Conservation (phyloP, 2,329 filamentous ascomycete species). For the Nannizziopsis barbatae region DNA sequence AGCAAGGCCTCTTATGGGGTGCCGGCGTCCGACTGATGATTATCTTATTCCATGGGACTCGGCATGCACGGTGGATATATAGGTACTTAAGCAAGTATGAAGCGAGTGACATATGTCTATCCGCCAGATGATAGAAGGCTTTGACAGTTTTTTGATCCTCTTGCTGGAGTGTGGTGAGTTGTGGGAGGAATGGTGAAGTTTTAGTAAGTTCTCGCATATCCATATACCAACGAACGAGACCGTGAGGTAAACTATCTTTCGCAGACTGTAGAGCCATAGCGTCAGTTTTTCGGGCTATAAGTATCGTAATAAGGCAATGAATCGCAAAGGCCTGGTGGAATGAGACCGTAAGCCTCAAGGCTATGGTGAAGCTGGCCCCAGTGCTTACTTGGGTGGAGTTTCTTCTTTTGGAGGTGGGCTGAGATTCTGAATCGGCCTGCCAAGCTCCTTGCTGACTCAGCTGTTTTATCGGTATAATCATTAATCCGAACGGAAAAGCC, state of each 20-base stretch:
- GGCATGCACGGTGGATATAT: slow-evolving; percentile 46
- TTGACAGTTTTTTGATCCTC: slow-evolving; percentile 42
- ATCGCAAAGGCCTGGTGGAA: too few relatives aligned
- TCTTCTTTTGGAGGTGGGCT: too few relatives aligned
- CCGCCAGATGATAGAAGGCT: slow-evolving; percentile 43
- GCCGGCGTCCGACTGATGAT: slow-evolving; percentile 42
- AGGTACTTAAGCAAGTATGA: slow-evolving; percentile 52
- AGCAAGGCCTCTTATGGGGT: slow-evolving; percentile 43
- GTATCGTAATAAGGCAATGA: too few relatives aligned
- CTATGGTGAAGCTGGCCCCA: too few relatives aligned
- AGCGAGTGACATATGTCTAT: slow-evolving; percentile 50
- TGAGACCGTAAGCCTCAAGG: too few relatives aligned
- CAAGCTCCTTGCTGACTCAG: too few relatives aligned
- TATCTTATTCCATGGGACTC: slow-evolving; percentile 48
- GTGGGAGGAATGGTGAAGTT: slow-evolving; percentile 25
- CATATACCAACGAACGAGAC: slow-evolving; percentile 35
- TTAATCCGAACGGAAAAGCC: too few relatives aligned
- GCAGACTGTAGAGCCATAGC: too few relatives aligned
- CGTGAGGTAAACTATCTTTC: background rate
- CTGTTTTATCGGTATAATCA: too few relatives aligned
- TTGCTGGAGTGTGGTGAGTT: slow-evolving; percentile 31
- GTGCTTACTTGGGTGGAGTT: too few relatives aligned
- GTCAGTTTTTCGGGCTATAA: too few relatives aligned
- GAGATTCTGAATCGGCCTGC: too few relatives aligned
- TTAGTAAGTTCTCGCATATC: slow-evolving; percentile 30